Evolutionary conservation across 164 flowering plant genomes (phyloP).

Genomic region (Berberis thunbergii): DNA sequence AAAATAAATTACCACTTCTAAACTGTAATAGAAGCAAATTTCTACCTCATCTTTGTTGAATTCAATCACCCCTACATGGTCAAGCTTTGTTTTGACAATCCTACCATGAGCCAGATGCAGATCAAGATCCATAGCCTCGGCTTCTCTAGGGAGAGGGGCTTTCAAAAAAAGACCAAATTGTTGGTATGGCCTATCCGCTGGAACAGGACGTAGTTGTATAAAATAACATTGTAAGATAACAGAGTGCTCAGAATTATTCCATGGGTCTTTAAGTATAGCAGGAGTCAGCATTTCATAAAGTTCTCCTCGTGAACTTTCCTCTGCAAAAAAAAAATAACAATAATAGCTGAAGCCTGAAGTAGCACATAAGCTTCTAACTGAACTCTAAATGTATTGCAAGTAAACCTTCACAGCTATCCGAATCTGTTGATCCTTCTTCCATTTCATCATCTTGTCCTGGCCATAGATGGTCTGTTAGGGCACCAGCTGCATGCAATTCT

Average conservation of each 20-base stretch:
- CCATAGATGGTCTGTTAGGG: conserved; percentile 66
- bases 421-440: conserved; percentile 29
- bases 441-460: conserved; percentile 34
- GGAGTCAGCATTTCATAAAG: conserved; percentile 85
- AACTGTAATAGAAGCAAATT: neutral
- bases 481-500: conserved; percentile 68
- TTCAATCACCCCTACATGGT: conserved; percentile 40
- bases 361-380: neutral
- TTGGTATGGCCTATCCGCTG: conserved; percentile 64
- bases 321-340: conserved; percentile 28
- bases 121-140: conserved; percentile 65
- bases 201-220: conserved; percentile 53
- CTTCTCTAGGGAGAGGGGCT: conserved; percentile 65
- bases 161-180: conserved; percentile 72
- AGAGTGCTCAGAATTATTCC: conserved; percentile 27
- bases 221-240: conserved; percentile 42
- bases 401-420: conserved; percentile 42
- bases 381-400: neutral
- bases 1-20: neutral
- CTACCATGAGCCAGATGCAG: conserved; percentile 80
- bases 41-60: conserved; percentile 60
- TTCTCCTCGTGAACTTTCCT: conserved; percentile 44
- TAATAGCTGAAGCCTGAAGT: neutral
- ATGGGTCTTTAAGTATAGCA: conserved; percentile 45
- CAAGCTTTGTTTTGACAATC: conserved; percentile 55